These are phyloP conservation scores for Fusarium sp. DNA, from an alignment of 2,329 filamentous ascomycete genomes.

Conservation along the genomic window DNA sequence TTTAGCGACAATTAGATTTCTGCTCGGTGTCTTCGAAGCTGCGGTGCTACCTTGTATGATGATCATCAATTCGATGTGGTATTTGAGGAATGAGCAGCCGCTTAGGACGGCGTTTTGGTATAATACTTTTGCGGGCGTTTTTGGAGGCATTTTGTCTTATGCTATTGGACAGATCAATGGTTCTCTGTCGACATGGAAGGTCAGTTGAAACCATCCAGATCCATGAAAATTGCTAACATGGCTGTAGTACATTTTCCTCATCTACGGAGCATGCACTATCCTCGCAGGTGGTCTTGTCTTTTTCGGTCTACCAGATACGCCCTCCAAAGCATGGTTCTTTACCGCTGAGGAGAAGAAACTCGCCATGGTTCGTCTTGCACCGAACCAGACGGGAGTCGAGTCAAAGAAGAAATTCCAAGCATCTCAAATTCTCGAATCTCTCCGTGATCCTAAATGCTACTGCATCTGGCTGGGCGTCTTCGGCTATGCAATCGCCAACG, in stretches of 20 bases:
- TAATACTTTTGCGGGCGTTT: conserved; percentile 48
- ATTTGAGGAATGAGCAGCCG: conserved; percentile 48
- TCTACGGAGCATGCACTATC: conserved; percentile 35
- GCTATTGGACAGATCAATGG: conserved; percentile 48
- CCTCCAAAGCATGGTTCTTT: conserved; percentile 19
- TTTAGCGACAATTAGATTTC: conserved; percentile 43
- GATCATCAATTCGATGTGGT: conserved; percentile 50
- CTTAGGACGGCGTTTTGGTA: conserved; percentile 49
- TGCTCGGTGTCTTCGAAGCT: conserved; percentile 48
- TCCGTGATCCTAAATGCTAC: conserved; percentile 41
- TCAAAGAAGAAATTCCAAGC: conserved; percentile 36
- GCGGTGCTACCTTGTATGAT: conserved; percentile 45
- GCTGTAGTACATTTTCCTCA: conserved; percentile 38
- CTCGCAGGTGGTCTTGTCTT: background rate
- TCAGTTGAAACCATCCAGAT: accelerated
- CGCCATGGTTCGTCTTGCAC: background rate
- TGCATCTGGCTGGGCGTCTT: conserved; percentile 50
- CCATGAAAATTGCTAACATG: background rate
- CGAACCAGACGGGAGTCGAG: background rate
- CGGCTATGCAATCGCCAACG: conserved; percentile 74
- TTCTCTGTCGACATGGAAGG: conserved; percentile 37
- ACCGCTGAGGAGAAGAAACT: background rate
- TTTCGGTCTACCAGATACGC: conserved; percentile 6
- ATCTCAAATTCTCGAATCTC: conserved; percentile 30
- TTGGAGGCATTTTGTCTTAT: conserved; percentile 48